Percentiles rank a stretch among this genome's conserved stretches.
Evolutionary conservation across 306 rosid species (phyloP).

Genomic region (Malus sieversii): DNA sequence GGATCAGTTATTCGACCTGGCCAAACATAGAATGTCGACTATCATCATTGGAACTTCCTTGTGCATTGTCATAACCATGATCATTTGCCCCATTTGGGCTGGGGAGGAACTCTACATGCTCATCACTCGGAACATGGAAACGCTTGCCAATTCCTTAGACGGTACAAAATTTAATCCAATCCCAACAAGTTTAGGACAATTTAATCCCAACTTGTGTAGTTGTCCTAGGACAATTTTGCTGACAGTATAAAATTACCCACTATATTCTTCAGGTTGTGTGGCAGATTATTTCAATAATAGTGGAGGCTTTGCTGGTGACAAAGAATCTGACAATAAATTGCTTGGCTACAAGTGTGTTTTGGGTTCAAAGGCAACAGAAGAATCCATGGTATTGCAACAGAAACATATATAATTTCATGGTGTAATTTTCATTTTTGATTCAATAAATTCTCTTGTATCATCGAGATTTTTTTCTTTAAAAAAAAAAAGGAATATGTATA

Average conservation of each 20-base stretch:
- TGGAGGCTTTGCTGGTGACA: constrained; percentile 15
- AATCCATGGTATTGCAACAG: constrained; percentile 42
- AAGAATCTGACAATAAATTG: constrained; percentile 28
- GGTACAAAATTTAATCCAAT: constrained; percentile 30
- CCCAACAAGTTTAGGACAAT: neutral
- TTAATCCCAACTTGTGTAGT: neutral
- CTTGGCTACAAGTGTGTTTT: constrained; percentile 62
- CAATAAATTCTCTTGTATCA: neutral
- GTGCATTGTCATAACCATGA: constrained; percentile 45
- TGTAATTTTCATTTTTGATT: too few relatives aligned
- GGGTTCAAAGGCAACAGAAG: constrained; percentile 61
- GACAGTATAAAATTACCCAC: neutral
- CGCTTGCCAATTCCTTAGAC: constrained; percentile 56
- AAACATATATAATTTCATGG: neutral
- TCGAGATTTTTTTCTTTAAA: too few relatives aligned
- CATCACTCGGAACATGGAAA: constrained; percentile 57
- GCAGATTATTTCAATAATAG: constrained; percentile 28
- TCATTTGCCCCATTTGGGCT: constrained; percentile 82
- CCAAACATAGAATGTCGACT: constrained; percentile 50
- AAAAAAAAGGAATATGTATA: too few relatives aligned
- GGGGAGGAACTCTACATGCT: constrained; percentile 59
- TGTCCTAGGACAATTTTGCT: neutral
- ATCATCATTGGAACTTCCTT: constrained; percentile 56
- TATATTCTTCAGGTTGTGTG: constrained; percentile 46
- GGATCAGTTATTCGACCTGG: constrained; percentile 38